Evolutionary conservation across 1,284 basidiomycete species (phyloP), one percentile per base, ranked within the genome.

Genomic region (Neonothopanus nambi): DNA sequence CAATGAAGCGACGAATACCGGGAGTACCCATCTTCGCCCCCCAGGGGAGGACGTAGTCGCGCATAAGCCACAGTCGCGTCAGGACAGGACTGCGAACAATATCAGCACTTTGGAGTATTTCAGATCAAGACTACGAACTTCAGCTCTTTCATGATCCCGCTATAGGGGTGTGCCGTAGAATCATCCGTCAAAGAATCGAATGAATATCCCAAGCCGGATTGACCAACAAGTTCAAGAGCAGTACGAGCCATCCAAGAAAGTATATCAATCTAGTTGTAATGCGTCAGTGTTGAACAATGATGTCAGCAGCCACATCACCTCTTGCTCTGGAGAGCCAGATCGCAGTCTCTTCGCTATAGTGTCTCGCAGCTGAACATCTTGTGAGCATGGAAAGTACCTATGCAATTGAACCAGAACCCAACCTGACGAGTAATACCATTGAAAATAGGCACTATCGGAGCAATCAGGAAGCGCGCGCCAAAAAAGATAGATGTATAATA

Each of bases 21-120:
- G 70, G 57, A 1, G 74, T 57, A 3, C 73, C 74, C 2, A 76
- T 59, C 36, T 67, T 68, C 7, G 65, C 56, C 5, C 71, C 51
- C 6, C 61, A 60, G 0, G 75, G 71, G 5, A 75, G 47, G 21
- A 74, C 12, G 20, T 52, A 63, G 24, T 52, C 57, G 13, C 64
- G 62, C 20, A 51, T 24, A 18, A 67, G 48, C 5, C 61, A 42
- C 21, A 69, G n/a, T 42, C 52, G 41, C n/a, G 41, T 47, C 3
- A 47, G 23, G 20, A 49, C 42, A 37, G 51, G 36, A 24, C 37
- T 51, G 39, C 12, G n/a, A 12, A 33, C 20, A 45, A 36, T 15
- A 20, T 35, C 4, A 12, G 20, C n/a, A 48, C 4, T 17, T 30
- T 15, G n/a, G 17, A n/a, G 12, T 18, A 33, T 11, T 21, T 39